These are phyloP conservation scores for Chenopodium quinoa DNA, from an alignment of 148 eudicot genomes.

Conservation along the genomic window DNA sequence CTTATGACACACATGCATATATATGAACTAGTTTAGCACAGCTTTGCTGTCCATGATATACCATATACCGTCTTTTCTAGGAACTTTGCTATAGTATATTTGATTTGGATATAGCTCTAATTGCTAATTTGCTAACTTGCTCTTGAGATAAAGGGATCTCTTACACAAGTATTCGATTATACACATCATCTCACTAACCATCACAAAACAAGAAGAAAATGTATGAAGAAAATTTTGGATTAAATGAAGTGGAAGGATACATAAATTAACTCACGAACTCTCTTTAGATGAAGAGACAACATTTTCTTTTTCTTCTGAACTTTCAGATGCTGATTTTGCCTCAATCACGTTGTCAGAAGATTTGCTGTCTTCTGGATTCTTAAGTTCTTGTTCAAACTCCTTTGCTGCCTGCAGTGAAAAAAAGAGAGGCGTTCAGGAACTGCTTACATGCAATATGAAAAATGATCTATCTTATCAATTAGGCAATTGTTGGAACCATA, in stretches of 20 bases:
- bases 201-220: neutral
- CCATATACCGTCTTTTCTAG: neutral
- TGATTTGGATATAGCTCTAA: neutral
- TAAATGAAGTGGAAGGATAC: neutral
- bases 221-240: neutral
- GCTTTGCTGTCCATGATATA: neutral
- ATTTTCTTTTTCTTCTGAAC: constrained; percentile 44
- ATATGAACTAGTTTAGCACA: neutral
- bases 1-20: neutral
- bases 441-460: neutral
- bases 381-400: constrained; percentile 75
- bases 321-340: constrained; percentile 35
- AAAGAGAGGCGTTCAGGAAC: neutral
- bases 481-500: neutral
- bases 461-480: neutral
- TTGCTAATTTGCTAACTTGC: neutral
- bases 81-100: neutral
- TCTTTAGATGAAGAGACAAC: constrained; percentile 46
- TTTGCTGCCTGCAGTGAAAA: constrained; percentile 67
- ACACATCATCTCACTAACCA: neutral
- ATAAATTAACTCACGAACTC: constrained; percentile 30
- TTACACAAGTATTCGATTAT: constrained; percentile 6
- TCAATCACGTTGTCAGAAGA: constrained; percentile 30
- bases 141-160: neutral
- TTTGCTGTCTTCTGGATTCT: constrained; percentile 55